Conservation (phyloP, 345 rosid species). For the Kernera saxatilis region DNA sequence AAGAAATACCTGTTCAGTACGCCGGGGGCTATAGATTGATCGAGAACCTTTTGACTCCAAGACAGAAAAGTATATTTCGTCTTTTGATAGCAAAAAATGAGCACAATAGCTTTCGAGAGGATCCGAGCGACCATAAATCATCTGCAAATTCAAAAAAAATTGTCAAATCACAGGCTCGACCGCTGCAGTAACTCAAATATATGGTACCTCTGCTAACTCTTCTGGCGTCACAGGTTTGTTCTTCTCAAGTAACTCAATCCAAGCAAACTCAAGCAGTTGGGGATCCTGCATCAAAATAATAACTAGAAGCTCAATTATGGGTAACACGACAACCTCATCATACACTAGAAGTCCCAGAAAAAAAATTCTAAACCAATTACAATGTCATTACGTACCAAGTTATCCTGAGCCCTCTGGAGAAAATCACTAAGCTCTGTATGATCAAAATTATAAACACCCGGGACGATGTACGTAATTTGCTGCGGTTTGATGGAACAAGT, state of each 20-base stretch:
- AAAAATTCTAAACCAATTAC: not conserved
- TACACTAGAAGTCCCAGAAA: not conserved
- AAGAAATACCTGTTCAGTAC: constrained; percentile 55
- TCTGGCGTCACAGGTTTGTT: constrained; percentile 74
- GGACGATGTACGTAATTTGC: constrained; percentile 79
- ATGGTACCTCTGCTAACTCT: constrained; percentile 85
- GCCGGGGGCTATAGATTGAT: constrained; percentile 68
- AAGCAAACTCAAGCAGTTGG: constrained; percentile 83
- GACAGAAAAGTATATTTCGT: constrained; percentile 71
- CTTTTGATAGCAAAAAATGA: constrained; percentile 82
- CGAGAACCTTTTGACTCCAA: constrained; percentile 64
- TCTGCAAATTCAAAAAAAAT: constrained; percentile 48
- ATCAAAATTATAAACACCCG: constrained; percentile 74
- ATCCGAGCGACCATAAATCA: constrained; percentile 73
- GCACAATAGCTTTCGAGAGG: constrained; percentile 91
- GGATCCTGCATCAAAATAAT: constrained; percentile 53
- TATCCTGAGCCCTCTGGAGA: constrained; percentile 56
- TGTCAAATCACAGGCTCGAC: constrained; percentile 27
- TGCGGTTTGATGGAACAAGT: constrained; percentile 77
- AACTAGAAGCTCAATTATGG: not conserved
- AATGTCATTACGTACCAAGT: constrained; percentile 58
- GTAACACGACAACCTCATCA: constrained; percentile 8
- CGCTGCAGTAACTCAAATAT: not conserved
- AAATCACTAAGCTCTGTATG: constrained; percentile 57
- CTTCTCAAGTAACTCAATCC: constrained; percentile 90